These are phyloP conservation scores for Lactarius quietus DNA, from an alignment of 768 basidiomycete genomes.

Conservation along the genomic window DNA sequence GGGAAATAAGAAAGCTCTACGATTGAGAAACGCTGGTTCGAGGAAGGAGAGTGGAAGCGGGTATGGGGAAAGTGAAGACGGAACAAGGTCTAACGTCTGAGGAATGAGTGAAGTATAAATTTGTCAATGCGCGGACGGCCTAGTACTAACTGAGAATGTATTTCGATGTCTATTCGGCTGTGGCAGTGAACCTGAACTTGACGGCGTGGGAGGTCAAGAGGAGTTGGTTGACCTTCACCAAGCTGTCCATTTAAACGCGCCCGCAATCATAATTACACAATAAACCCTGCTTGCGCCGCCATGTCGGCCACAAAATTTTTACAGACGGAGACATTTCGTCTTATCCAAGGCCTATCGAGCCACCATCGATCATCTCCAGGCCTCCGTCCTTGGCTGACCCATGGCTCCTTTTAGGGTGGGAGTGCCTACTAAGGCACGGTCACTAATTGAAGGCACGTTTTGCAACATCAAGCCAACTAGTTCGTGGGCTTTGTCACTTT, in stretches of 20 bases:
- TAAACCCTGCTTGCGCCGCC: not conserved
- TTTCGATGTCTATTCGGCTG: not conserved
- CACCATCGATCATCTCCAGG: not conserved
- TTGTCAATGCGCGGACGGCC: conserved; percentile 13
- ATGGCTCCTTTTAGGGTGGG: not conserved
- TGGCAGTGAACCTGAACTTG: not conserved
- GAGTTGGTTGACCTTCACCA: not conserved
- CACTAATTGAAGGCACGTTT: not conserved
- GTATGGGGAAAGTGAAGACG: conserved; percentile 6
- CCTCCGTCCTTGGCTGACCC: not conserved
- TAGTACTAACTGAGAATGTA: not conserved
- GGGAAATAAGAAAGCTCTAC: not conserved
- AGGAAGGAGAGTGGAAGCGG: not conserved
- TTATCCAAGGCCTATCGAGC: not conserved
- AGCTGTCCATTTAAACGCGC: not conserved
- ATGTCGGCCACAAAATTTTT: not conserved
- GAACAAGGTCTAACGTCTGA: not conserved
- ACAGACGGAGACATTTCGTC: not conserved
- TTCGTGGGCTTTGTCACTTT: not conserved
- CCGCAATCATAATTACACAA: too few relatives aligned
- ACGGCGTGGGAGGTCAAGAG: not conserved
- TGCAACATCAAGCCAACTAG: not conserved
- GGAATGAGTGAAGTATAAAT: conserved; percentile 9
- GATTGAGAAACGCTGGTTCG: not conserved
- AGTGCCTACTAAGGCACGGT: too few relatives aligned